Conservation (phyloP, 2,329 filamentous ascomycete genomes). For the Phialemoniopsis sp. region DNA sequence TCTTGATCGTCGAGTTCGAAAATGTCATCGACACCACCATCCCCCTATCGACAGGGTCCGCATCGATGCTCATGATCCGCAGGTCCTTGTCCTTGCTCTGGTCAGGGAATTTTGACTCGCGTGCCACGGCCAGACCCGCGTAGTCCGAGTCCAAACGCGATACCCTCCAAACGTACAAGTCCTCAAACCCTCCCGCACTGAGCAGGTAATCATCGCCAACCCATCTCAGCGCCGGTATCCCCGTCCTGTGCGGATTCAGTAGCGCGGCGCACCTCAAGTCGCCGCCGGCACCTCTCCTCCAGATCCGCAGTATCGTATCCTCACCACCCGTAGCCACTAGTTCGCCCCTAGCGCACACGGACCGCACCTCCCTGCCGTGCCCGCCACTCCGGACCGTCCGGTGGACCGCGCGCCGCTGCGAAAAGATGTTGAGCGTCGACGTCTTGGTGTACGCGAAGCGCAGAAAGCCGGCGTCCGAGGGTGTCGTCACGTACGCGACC, state of each 20-base stretch:
- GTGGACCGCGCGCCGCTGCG: conserved; percentile 25
- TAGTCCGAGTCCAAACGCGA: conserved; percentile 37
- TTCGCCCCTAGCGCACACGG: conserved; percentile 27
- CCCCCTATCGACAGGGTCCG: conserved; percentile 23
- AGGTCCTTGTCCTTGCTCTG: conserved; percentile 58
- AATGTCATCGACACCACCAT: conserved; percentile 49
- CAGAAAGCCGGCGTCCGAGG: conserved; percentile 23
- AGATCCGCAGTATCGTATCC: conserved; percentile 73
- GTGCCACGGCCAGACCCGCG: conserved; percentile 47
- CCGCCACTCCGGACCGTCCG: conserved; percentile 61
- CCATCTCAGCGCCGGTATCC: conserved; percentile 80
- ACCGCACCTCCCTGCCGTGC: conserved; percentile 82
- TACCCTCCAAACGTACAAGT: conserved; percentile 82
- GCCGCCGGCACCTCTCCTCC: conserved; percentile 33
- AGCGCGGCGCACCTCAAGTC: conserved; percentile 51
- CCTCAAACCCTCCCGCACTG: conserved; percentile 82
- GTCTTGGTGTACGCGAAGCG: conserved; percentile 74
- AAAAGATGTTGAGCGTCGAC: conserved; percentile 44
- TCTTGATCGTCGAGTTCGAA: conserved; percentile 77
- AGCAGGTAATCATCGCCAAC: conserved; percentile 58
- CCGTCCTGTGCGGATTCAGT: conserved; percentile 74
- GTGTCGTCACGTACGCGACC: conserved; percentile 52
- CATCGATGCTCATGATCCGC: conserved; percentile 76
- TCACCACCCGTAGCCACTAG: conserved; percentile 65
- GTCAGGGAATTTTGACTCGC: conserved; percentile 51